Evolutionary conservation across 1,284 basidiomycete genomes (phyloP).

Genomic region (Heterobasidion parviporum): DNA sequence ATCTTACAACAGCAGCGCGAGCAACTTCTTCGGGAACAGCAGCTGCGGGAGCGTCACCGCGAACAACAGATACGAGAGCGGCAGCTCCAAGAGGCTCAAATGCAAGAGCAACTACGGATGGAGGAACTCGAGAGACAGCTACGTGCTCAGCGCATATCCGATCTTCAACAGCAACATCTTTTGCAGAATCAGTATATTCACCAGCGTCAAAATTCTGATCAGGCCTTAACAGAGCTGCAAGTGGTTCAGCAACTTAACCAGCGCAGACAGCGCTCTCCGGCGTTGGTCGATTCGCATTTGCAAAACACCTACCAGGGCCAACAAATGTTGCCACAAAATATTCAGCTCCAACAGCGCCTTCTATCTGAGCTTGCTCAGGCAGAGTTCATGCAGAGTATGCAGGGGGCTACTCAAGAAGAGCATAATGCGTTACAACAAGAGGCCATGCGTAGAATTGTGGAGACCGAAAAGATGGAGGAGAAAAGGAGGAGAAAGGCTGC

Average conservation of each 20-base stretch:
- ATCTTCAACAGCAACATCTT: slow-evolving; percentile 35
- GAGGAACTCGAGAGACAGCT: slow-evolving; percentile 55
- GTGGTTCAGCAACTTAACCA: slow-evolving; percentile 31
- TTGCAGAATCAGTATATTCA: slow-evolving; percentile 22
- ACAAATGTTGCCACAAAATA: slow-evolving; percentile 47
- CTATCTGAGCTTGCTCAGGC: slow-evolving; percentile 64
- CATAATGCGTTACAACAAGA: slow-evolving; percentile 66
- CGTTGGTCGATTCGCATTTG: slow-evolving; percentile 24
- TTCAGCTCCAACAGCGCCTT: slow-evolving; percentile 64
- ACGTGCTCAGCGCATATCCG: slow-evolving; percentile 38
- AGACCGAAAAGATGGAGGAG: slow-evolving; percentile 81
- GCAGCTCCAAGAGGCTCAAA: slow-evolving; percentile 30
- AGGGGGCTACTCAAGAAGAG: slow-evolving; percentile 46
- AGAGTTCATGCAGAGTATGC: slow-evolving; percentile 57
- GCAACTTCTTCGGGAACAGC: slow-evolving; percentile 32
- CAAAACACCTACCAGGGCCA: slow-evolving; percentile 33
- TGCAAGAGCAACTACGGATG: slow-evolving; percentile 47
- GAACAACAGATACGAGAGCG: slow-evolving; percentile 37
- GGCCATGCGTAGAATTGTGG: slow-evolving; percentile 80
- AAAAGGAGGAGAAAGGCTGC: slow-evolving; percentile 71
- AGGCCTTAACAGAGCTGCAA: slow-evolving; percentile 28
- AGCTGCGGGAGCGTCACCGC: slow-evolving; percentile 52
- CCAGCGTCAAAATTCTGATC: slow-evolving; percentile 32
- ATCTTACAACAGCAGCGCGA: slow-evolving; percentile 20
- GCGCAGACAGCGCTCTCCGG: slow-evolving; percentile 41